Evolutionary conservation across 2,329 filamentous ascomycete species (phyloP).

Genomic region (Aureobasidium sp.): DNA sequence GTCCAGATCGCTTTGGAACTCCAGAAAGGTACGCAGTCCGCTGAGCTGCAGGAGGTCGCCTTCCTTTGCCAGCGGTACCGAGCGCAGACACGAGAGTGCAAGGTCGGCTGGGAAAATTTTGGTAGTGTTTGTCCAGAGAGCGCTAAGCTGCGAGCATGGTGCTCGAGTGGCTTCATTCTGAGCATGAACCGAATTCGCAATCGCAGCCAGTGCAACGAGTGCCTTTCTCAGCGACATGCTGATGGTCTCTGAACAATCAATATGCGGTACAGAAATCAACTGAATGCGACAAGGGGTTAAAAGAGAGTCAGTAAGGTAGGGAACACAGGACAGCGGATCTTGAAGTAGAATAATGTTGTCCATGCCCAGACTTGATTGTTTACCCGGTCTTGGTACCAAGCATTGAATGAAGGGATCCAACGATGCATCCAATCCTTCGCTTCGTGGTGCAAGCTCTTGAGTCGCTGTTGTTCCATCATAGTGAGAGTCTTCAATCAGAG

Average conservation of each 20-base stretch:
- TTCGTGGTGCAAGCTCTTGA: not conserved
- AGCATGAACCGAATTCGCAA: not conserved
- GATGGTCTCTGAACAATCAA: not conserved
- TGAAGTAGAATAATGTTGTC: not conserved
- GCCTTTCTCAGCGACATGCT: not conserved
- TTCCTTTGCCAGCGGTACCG: conserved; percentile 31
- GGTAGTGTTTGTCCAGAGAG: not conserved
- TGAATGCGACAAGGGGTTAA: not conserved
- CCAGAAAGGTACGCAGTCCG: conserved; percentile 30
- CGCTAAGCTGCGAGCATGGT: not conserved
- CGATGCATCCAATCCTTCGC: not conserved
- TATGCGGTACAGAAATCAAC: not conserved
- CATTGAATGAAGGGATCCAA: not conserved
- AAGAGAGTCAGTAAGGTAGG: not conserved
- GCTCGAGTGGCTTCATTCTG: not conserved
- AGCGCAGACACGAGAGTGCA: conserved; percentile 26
- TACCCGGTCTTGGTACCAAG: conserved; percentile 6
- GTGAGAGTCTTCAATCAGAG: not conserved
- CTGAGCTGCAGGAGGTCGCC: conserved; percentile 29
- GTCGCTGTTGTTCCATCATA: not conserved
- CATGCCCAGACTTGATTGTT: not conserved
- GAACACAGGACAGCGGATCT: not conserved
- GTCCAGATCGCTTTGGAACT: conserved; percentile 35
- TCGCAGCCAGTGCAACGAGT: not conserved
- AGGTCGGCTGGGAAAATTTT: not conserved